Evolutionary conservation across 2,329 filamentous ascomycete species (phyloP).

Genomic region (Cyanodermella asteris): DNA sequence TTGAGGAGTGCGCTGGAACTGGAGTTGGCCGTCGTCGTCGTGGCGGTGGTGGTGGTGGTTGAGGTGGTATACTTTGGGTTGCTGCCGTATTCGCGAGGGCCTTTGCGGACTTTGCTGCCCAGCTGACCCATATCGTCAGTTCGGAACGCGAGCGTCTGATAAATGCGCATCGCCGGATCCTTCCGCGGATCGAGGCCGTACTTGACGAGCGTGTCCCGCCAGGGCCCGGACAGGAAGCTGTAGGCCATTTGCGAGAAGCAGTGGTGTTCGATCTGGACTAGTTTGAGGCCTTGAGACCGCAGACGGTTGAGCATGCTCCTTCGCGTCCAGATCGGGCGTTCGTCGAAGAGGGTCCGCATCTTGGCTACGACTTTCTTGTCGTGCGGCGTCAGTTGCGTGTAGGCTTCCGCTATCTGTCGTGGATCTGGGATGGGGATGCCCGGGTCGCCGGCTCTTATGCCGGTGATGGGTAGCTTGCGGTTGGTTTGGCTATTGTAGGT

Average conservation of each 20-base stretch:
- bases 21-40: slow-evolving; percentile 1
- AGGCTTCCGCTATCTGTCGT: no score
- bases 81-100: neutral
- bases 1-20: neutral
- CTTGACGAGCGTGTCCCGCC: slow-evolving; percentile 66
- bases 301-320: slow-evolving; percentile 60
- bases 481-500: slow-evolving; percentile 33
- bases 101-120: no score
- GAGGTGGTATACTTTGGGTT: slow-evolving; percentile 1
- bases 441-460: slow-evolving; percentile 38
- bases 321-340: slow-evolving; percentile 70
- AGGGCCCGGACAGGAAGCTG: slow-evolving; percentile 80
- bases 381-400: no score
- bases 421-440: slow-evolving; percentile 41
- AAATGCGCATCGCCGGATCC: slow-evolving; percentile 54
- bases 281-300: no score
- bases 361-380: slow-evolving; percentile 42
- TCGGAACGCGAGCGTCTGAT: slow-evolving; percentile 84
- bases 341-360: slow-evolving; percentile 42
- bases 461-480: slow-evolving; percentile 37
- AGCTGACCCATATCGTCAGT: no score
- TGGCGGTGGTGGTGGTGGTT: slow-evolving; percentile 6
- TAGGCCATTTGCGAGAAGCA: no score
- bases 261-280: no score
- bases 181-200: slow-evolving; percentile 72